These are phyloP conservation scores for Chondrus crispus DNA, from an alignment of 23 red algal species.

Conservation along the genomic window DNA sequence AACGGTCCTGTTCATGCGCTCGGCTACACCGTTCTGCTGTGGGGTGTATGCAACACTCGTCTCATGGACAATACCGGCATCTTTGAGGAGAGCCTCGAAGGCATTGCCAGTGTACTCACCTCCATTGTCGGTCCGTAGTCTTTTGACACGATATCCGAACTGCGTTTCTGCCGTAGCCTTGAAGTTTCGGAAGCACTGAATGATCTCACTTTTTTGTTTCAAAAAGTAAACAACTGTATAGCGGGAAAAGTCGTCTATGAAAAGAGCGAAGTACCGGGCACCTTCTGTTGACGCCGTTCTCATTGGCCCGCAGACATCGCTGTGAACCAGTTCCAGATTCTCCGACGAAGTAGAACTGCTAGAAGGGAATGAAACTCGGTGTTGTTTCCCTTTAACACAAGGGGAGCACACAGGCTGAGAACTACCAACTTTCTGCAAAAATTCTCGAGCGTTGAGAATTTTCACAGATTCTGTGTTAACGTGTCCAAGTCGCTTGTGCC, in stretches of 20 bases:
- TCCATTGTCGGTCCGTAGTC: background rate
- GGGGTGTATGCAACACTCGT: background rate
- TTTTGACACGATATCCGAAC: background rate
- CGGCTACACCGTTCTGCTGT: slow-evolving; percentile 28
- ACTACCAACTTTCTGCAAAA: no score
- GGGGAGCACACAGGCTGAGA: no score
- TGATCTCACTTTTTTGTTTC: background rate
- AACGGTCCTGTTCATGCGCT: slow-evolving; percentile 34
- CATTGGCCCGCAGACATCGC: background rate
- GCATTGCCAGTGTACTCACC: slow-evolving; percentile 6
- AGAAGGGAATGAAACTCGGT: no score
- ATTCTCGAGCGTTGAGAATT: no score
- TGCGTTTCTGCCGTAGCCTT: background rate
- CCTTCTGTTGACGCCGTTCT: background rate
- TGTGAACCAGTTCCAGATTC: background rate
- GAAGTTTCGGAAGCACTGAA: background rate
- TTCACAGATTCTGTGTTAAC: no score
- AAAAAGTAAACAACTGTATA: background rate
- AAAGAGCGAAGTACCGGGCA: background rate
- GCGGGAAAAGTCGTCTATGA: background rate
- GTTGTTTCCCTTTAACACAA: no score
- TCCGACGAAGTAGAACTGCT: no score
- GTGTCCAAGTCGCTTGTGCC: slow-evolving; percentile 4
- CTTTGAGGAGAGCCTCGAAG: background rate
- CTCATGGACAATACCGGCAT: slow-evolving; percentile 30